Evolutionary conservation across 768 basidiomycete genomes (phyloP).

Genomic region (Pisolithus sp.): DNA sequence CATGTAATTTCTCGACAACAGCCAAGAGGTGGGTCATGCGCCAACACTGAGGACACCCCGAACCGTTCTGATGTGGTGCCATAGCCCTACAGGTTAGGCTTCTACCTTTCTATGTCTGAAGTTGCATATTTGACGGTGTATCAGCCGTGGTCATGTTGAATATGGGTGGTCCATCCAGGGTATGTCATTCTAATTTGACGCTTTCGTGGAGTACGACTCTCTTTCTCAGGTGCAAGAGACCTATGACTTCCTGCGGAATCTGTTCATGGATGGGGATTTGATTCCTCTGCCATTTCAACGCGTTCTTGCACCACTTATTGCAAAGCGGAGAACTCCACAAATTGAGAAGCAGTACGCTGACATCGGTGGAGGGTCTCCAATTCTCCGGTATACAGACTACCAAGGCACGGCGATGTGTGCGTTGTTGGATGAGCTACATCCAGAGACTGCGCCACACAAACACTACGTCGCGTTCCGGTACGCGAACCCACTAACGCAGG

Average conservation of each 20-base stretch:
- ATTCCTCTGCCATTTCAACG: slow-evolving; percentile 94
- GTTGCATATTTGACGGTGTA: slow-evolving; percentile 16
- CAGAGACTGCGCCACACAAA: slow-evolving; percentile 91
- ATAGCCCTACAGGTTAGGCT: slow-evolving; percentile 56
- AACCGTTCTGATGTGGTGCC: slow-evolving; percentile 9
- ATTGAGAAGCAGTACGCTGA: slow-evolving; percentile 93
- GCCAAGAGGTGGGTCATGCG: slow-evolving; percentile 37
- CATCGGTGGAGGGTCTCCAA: slow-evolving; percentile 97
- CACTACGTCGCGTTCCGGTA: slow-evolving; percentile 95
- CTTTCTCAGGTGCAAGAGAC: slow-evolving; percentile 77
- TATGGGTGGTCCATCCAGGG: slow-evolving; percentile 96
- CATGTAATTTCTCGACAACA: slow-evolving; percentile 32
- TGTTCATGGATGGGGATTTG: slow-evolving; percentile 89
- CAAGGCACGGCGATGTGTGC: slow-evolving; percentile 90
- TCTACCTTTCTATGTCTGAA: slow-evolving; percentile 4
- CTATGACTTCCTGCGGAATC: slow-evolving; percentile 82
- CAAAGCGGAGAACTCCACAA: slow-evolving; percentile 79
- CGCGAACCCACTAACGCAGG: slow-evolving; percentile 80
- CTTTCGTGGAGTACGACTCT: slow-evolving; percentile 1
- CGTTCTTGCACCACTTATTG: slow-evolving; percentile 81
- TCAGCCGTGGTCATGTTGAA: slow-evolving; percentile 93
- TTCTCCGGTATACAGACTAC: slow-evolving; percentile 78
- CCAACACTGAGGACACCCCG: neutral
- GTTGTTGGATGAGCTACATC: slow-evolving; percentile 91
- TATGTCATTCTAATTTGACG: slow-evolving; percentile 30